Percentiles rank a stretch among this genome's conserved stretches.
These are phyloP conservation scores for Aspergillus glaucus DNA, from an alignment of 2,329 filamentous ascomycete genomes.

Conservation along the genomic window DNA sequence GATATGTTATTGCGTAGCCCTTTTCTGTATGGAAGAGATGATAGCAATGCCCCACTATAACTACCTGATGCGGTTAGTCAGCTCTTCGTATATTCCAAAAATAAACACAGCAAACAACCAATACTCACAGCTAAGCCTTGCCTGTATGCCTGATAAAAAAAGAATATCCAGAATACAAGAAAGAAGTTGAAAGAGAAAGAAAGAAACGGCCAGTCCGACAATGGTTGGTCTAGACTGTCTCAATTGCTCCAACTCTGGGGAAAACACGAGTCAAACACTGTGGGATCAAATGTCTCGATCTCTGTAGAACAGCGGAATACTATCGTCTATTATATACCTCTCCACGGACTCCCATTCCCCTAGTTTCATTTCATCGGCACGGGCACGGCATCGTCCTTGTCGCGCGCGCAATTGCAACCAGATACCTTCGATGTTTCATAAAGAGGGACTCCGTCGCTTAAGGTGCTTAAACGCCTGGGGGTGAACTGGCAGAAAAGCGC, in stretches of 20 bases:
- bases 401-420: background rate
- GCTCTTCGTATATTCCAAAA: too few species aligned
- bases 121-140: background rate
- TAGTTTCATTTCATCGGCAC: background rate
- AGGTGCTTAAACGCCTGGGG: background rate
- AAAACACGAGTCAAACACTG: background rate
- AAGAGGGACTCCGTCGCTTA: background rate
- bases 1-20: too few species aligned
- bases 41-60: too few species aligned
- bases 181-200: background rate
- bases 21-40: too few species aligned
- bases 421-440: background rate
- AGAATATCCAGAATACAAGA: background rate
- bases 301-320: background rate
- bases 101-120: background rate
- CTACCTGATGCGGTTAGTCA: too few species aligned
- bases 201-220: background rate
- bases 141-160: background rate
- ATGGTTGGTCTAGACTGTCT: background rate
- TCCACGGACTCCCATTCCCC: background rate
- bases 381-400: background rate
- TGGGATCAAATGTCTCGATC: background rate
- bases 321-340: background rate
- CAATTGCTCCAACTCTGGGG: background rate
- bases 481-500: background rate